Base-by-base conservation (phyloP, 768 basidiomycete species). In the Lactarius pseudohatsudake region DNA sequence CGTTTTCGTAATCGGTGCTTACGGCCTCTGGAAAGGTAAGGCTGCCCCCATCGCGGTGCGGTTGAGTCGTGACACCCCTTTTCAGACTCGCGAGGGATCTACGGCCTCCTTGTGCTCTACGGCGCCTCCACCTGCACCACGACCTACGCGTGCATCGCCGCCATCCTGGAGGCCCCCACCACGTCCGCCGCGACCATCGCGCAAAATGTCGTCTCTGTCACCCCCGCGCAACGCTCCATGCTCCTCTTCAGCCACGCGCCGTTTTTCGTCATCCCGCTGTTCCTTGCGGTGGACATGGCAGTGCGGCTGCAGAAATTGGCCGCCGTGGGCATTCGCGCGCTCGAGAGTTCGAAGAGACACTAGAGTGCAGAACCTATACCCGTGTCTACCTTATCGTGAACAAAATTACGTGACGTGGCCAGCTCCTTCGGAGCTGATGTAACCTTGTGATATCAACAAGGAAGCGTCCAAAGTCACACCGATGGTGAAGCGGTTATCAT, bases 71-170 rank as follows among this genome's bases (percentile, higher is more conserved):
- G 47, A 50, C 47, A 13, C 47, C 4, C 30, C 11, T 16, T 26
- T 54, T n/a, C 71, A 88, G 87, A 79, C 64, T 82, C 80, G 1
- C 79, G 75, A 6, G 75, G 76, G 16, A 82, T 88, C 57, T 90
- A 89, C 72, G 77, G 85, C 16, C 79, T 92, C 36, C 77, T 95
- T 16, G 78, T 89, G 10, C 74, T 88, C 34, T 95, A 94, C 75
- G 91, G 82, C 34, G 89, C 91, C 0, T 91, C 90, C 0, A 89
- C 91, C 3, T 81, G 84, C 0, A 94, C 91, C 0, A 93, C 92
- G 0, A 88, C 89, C 16, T 76, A 92, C 40, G 86, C 93, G 0
- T 92, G 90, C 72, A 74, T 95, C 57, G 76, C 80, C 15, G 79
- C 84, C 36, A 74, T 94, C 40, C 74, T 92, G n/a, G 76, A 81